Base-by-base conservation (phyloP, 768 basidiomycete genomes). In the Kondoa malvinella region DNA sequence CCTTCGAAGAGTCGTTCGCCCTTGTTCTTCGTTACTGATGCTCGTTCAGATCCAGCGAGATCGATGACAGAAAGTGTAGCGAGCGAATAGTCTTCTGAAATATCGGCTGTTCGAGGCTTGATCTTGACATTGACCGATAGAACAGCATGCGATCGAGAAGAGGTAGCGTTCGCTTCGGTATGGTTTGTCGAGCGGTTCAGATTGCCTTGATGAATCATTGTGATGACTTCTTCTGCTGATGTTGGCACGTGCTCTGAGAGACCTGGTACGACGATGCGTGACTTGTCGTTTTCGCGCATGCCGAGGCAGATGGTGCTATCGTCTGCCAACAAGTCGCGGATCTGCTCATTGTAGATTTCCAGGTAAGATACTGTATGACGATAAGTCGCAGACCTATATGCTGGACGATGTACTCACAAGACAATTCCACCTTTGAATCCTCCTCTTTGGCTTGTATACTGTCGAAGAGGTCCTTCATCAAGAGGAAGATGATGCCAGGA, bases 271-370 rank as follows among this genome's bases (percentile, higher is more conserved):
- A 89, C 91, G 72, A 97, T 90, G 26, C 76, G 70, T 63, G 78
- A 78, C 1, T 86, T 82, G 77, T 89, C 91, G 79, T 92, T 91
- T 77, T 99, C 95, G 31, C 95, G 86, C 65, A 99, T 89, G 67
- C 87, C 86, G 50, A 97, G 83, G 40, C 91, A 91, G 8, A 92
- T 92, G n/a, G 74, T 68, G 26, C 76, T 75, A 32, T 80, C 79
- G 69, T 94, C 91, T 1, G 86, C 79, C 59, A 99, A 85, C 34
- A 99, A 85, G 77, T 99, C 95, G 14, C 91, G 87, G 72, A 99
- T 99, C 76, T 90, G 90, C 78, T 99, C 95, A 77, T 97, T 97
- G 81, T 99, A 99, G 66, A 99, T 96, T 77, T 99, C 95, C 68
- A 99, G 84, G 79, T 96, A 96, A 2, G 92, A 94, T 65, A 97